Conservation (phyloP, 192 early-diverging fungal species). For the Lunasporangiospora selenospora region DNA sequence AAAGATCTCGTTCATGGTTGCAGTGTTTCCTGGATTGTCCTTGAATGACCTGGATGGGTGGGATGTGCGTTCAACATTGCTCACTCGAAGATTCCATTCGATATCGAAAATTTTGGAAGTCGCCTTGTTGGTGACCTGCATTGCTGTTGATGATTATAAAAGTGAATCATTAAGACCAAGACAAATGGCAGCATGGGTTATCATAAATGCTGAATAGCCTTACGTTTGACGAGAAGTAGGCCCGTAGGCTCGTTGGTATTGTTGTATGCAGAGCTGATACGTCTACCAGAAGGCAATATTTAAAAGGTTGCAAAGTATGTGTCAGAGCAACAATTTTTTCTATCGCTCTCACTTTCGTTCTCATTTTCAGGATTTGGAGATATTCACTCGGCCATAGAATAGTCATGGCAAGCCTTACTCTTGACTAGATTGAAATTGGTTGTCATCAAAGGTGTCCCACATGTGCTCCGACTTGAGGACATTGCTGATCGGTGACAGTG, state of each 20-base stretch:
- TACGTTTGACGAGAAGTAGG: constrained; percentile 27
- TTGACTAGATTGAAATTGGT: neutral
- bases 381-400: no score
- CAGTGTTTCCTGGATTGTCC: constrained; percentile 37
- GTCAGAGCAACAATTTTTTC: neutral
- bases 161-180: neutral
- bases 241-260: constrained; percentile 14
- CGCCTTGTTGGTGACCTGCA: constrained; percentile 41
- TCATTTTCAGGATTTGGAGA: no score
- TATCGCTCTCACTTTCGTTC: neutral
- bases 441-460: constrained; percentile 18
- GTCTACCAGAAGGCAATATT: neutral
- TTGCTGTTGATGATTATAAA: no score
- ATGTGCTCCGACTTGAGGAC: constrained; percentile 10
- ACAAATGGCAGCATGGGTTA: neutral
- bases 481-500: neutral
- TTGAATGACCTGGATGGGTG: constrained; percentile 35
- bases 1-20: constrained; percentile 43
- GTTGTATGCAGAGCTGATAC: neutral
- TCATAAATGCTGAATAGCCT: neutral
- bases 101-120: constrained; percentile 27
- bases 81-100: constrained; percentile 28
- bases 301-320: neutral
- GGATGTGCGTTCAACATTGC: constrained; percentile 17
- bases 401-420: no score